Percentiles rank a stretch among this genome's conserved stretches.
These are phyloP conservation scores for Globisporangium nodosum DNA, from an alignment of 352 stramenopile species.

Conservation along the genomic window DNA sequence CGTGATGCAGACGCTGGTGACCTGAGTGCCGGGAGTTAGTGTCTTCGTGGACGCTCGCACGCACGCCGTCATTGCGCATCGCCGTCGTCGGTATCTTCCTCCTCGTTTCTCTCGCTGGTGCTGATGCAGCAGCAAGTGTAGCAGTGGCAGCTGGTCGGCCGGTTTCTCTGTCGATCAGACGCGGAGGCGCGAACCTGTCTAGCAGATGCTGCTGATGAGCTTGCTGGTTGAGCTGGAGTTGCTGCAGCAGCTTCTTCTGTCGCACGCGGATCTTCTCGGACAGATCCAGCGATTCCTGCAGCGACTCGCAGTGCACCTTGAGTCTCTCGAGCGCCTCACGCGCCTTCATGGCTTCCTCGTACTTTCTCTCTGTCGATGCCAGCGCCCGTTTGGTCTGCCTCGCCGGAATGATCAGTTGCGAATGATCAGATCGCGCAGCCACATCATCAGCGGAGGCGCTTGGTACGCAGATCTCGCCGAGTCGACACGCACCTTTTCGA, in stretches of 20 bases:
- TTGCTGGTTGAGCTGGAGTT: slow-evolving; percentile 42
- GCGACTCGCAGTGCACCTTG: slow-evolving; percentile 61
- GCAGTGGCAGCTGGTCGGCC: not conserved
- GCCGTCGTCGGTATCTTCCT: not conserved
- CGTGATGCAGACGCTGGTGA: not conserved
- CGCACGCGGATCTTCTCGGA: slow-evolving; percentile 71
- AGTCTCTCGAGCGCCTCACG: slow-evolving; percentile 65
- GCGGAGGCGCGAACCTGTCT: not conserved
- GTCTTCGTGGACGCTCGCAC: not conserved
- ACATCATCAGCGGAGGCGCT: not conserved
- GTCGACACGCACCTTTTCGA: slow-evolving; percentile 38
- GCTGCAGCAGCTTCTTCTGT: slow-evolving; percentile 75
- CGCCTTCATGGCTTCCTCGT: slow-evolving; percentile 34
- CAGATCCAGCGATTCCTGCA: slow-evolving; percentile 76
- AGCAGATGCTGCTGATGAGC: not conserved
- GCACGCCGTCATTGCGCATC: no score
- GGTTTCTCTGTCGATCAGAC: not conserved
- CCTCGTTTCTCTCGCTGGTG: not conserved
- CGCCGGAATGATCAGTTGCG: not conserved
- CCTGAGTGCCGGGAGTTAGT: not conserved
- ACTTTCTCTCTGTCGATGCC: slow-evolving; percentile 36
- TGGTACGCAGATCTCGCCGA: no score
- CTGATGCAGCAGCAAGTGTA: not conserved
- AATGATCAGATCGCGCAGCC: not conserved
- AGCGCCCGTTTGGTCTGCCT: slow-evolving; percentile 42